Percentiles rank a stretch among this genome's conserved stretches.
phyloP scores from a whole-genome alignment of 2,329 filamentous ascomycete species.

The Paraphoma chrysanthemicola region DNA sequence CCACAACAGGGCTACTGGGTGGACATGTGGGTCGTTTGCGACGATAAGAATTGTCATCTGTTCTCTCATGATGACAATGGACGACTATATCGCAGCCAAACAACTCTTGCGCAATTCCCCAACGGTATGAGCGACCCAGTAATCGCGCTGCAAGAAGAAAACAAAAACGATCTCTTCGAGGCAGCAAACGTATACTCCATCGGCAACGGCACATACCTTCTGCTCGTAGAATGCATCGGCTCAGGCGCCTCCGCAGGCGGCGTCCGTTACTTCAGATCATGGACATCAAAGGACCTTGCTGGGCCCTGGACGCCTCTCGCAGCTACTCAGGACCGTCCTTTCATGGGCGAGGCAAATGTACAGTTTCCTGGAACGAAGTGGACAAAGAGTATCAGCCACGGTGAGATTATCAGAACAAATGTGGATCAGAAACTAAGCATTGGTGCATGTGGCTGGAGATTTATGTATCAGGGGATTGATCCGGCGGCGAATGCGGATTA shows the following conservation, averaged over 20 bases:
- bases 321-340: constrained; percentile 47
- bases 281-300: constrained; percentile 43
- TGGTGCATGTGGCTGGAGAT: constrained; percentile 41
- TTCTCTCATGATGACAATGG: constrained; percentile 54
- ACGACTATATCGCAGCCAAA: constrained; percentile 50
- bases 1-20: constrained; percentile 50
- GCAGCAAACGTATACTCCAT: constrained; percentile 48
- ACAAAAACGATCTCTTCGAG: constrained; percentile 46
- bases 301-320: constrained; percentile 47
- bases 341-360: constrained; percentile 48
- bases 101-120: constrained; percentile 43
- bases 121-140: constrained; percentile 47
- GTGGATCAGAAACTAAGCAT: constrained; percentile 50
- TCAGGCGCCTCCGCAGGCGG: constrained; percentile 24
- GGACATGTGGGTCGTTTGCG: constrained; percentile 55
- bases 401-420: constrained; percentile 41
- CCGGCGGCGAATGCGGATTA: constrained; percentile 40
- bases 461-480: constrained; percentile 50
- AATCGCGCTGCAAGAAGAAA: constrained; percentile 39
- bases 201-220: constrained; percentile 42
- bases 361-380: constrained; percentile 43
- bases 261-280: constrained; percentile 50
- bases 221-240: constrained; percentile 51
- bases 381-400: constrained; percentile 49
- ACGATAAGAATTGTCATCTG: constrained; percentile 45